phyloP scores from a whole-genome alignment of 169 alveolate species.

The Cyclospora cayetanensis region DNA sequence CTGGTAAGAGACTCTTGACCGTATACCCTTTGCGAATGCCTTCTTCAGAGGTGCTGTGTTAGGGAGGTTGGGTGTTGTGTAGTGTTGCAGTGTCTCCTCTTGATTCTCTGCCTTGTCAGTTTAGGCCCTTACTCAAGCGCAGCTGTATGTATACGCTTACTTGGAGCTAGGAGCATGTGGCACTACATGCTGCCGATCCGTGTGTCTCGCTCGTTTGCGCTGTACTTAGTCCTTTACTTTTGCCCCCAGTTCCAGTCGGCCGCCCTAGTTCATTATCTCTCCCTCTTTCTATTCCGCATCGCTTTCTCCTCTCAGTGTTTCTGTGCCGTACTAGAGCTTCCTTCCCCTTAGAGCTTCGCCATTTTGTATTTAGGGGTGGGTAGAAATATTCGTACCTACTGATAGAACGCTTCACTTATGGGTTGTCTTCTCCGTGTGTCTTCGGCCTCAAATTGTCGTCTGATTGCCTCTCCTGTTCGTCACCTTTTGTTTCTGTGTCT shows the following conservation, averaged over 20 bases:
- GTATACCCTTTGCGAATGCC: background rate
- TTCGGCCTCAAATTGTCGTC: too few species aligned
- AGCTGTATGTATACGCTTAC: background rate
- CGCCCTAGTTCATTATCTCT: too few species aligned
- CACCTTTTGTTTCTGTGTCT: too few species aligned
- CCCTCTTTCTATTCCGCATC: too few species aligned
- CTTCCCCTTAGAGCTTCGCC: background rate
- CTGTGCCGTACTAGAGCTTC: background rate
- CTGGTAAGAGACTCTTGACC: constrained; percentile 4
- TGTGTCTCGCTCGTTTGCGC: too few species aligned
- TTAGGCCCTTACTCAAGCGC: background rate
- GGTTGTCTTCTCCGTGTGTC: background rate
- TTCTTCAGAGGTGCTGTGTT: background rate
- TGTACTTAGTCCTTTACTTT: too few species aligned
- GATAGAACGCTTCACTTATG: background rate
- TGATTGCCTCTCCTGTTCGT: too few species aligned
- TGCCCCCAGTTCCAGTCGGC: too few species aligned
- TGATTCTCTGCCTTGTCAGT: background rate
- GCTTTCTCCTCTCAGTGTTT: too few species aligned
- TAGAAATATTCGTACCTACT: background rate
- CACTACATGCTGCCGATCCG: too few species aligned
- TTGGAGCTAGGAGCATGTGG: background rate
- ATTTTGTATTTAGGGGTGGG: background rate
- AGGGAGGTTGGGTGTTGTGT: background rate
- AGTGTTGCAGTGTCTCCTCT: background rate